Percentiles rank a stretch among this genome's conserved stretches.
phyloP scores from a whole-genome alignment of 441 rosid species.

The Manihot esculenta region DNA sequence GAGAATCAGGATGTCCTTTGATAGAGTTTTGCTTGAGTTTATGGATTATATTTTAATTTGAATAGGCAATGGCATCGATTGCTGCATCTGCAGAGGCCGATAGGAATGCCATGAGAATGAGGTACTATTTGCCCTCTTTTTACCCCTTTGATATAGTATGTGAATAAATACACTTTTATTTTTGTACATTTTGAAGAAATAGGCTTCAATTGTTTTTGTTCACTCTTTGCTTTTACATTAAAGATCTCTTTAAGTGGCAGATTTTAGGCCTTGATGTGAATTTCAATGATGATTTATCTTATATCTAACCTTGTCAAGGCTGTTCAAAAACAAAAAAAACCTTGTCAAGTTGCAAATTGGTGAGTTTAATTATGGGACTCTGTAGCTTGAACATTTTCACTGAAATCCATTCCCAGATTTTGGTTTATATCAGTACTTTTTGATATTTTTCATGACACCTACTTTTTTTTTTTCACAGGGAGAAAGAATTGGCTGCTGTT shows the following conservation, averaged over 20 bases:
- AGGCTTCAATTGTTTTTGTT: background rate
- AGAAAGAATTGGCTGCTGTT: slow-evolving; percentile 94
- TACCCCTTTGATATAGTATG: background rate
- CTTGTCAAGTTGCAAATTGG: background rate
- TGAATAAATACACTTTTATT: background rate
- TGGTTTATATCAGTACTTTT: background rate
- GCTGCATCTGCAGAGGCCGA: slow-evolving; percentile 84
- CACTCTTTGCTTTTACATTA: no score
- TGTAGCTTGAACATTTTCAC: background rate
- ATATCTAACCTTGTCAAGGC: background rate
- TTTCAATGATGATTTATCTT: background rate
- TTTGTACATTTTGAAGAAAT: background rate
- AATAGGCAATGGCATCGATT: slow-evolving; percentile 96
- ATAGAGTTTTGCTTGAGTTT: no score
- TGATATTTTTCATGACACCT: background rate
- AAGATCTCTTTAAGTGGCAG: background rate
- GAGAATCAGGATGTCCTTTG: no score
- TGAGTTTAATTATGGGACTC: no score
- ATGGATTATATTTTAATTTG: slow-evolving; percentile 7
- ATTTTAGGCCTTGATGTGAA: background rate
- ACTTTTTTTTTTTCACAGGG: slow-evolving; percentile 47
- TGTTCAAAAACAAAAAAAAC: no score
- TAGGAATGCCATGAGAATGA: slow-evolving; percentile 78
- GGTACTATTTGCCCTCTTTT: slow-evolving; percentile 34
- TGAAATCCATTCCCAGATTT: background rate